Percentiles rank a stretch among this genome's conserved stretches.
Conservation (phyloP, 2,329 filamentous ascomycete genomes). For the Stemphylium vesicarium region DNA sequence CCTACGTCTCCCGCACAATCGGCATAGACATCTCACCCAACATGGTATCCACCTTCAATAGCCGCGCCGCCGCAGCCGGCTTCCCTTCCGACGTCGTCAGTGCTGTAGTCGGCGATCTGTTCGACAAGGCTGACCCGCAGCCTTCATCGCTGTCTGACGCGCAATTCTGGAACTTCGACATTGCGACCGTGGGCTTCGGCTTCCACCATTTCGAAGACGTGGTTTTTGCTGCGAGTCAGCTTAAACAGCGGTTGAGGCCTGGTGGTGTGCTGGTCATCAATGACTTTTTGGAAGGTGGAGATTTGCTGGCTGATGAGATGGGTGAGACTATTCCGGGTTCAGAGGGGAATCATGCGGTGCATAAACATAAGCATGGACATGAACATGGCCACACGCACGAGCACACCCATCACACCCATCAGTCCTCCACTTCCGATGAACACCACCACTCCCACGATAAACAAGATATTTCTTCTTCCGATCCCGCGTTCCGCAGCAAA, state of each 20-base stretch:
- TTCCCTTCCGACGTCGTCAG: slow-evolving; percentile 25
- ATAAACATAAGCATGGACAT: slow-evolving; percentile 26
- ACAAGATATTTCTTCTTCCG: slow-evolving; percentile 2
- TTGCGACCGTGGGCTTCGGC: slow-evolving; percentile 52
- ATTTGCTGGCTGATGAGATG: slow-evolving; percentile 36
- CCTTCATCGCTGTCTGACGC: slow-evolving; percentile 30
- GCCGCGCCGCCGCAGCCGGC: slow-evolving; percentile 51
- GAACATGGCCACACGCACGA: slow-evolving; percentile 19
- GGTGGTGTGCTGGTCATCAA: slow-evolving; percentile 72
- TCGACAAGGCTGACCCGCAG: slow-evolving; percentile 32
- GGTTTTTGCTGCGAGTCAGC: slow-evolving; percentile 61
- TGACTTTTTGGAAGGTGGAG: slow-evolving; percentile 68
- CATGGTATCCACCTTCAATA: slow-evolving; percentile 74
- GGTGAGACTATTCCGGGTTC: slow-evolving; percentile 30
- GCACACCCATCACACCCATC: slow-evolving; percentile 6
- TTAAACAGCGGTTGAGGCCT: slow-evolving; percentile 67
- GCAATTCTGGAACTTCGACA: slow-evolving; percentile 51
- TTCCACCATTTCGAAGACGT: slow-evolving; percentile 65
- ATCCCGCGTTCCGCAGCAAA: slow-evolving; percentile 28
- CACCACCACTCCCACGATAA: slow-evolving; percentile 12
- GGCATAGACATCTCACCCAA: slow-evolving; percentile 74
- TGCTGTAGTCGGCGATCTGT: slow-evolving; percentile 47
- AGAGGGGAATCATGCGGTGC: slow-evolving; percentile 33
- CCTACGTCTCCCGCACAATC: slow-evolving; percentile 66
- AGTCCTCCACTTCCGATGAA: slow-evolving; percentile 16